Evolutionary conservation across 2,329 filamentous ascomycete genomes (phyloP), one percentile per base, ranked within the genome.

Genomic region (Colletotrichum sansevieriae): DNA sequence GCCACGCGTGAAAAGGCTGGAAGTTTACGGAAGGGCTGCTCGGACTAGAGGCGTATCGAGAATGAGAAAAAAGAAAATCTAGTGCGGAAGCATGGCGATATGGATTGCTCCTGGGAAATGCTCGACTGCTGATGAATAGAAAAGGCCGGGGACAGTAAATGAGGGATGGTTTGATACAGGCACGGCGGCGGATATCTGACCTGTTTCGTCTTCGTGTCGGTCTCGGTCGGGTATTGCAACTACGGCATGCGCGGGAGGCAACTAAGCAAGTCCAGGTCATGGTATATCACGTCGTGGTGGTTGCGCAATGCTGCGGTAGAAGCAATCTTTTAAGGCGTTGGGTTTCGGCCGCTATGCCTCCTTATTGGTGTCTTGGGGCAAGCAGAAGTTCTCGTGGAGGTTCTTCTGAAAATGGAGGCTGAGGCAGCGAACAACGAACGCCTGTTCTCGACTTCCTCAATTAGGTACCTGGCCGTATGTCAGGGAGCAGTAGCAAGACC

Each of bases 121-220:
- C 22, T 22, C 4, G 22, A 22, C 4, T 22, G 22, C 22, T 2
- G 22, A 22, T 22, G 22, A 22, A 2, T 22, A 22, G 22, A 22
- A 22, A 22, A 22, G 22, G 22, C 4, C 47, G 39, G 65, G 44
- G 18, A 52, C 25, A 10, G 44, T 25, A 44, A 65, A 46, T 46
- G 46, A 29, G 9, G 3, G 39, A 18, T 15, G 62, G 37, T 25
- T 43, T 52, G 63, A 44, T 49, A 41, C 15, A 44, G 65, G 37
- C 44, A 44, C 46, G 18, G 25, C 37, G 52, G 52, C 65, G 65
- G 65, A 68, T 68, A 64, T 64, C 60, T 58, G 59, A 58, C 65
- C 65, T 58, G 39, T 67, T 67, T 64, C 13, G 65, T 67, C 65
- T 44, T 67, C 51, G 65, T 63, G 35, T 41, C 41, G 46, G 47